Conservation (phyloP, 768 basidiomycete species). For the Tulasnella sp. region DNA sequence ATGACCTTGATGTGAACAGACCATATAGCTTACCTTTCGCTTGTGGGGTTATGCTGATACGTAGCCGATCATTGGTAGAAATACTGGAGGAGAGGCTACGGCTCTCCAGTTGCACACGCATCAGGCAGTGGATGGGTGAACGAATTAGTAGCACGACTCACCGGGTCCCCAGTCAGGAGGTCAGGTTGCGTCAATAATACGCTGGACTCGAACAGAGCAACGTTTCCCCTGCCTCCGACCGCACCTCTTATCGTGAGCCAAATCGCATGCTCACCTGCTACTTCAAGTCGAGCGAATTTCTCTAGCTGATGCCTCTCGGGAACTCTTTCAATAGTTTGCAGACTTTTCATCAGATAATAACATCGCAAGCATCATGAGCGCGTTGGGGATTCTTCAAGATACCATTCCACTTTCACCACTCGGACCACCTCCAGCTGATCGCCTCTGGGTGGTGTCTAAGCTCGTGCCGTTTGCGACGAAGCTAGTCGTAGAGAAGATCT, state of each 20-base stretch:
- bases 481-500: constrained; percentile 16
- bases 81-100: constrained; percentile 2
- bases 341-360: constrained; percentile 18
- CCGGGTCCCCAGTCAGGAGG: constrained; percentile 8
- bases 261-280: background rate
- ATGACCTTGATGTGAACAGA: constrained; percentile 8
- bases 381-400: constrained; percentile 13
- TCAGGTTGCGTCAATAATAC: constrained; percentile 12
- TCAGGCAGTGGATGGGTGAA: constrained; percentile 15
- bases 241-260: constrained; percentile 1
- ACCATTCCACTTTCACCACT: background rate
- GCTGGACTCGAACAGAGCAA: constrained; percentile 6
- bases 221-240: constrained; percentile 16
- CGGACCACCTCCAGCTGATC: background rate
- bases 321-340: constrained; percentile 2
- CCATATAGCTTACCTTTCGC: background rate
- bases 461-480: constrained; percentile 13
- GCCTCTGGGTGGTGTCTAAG: constrained; percentile 6
- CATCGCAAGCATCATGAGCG: constrained; percentile 13
- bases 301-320: background rate
- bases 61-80: background rate
- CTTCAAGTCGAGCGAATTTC: background rate
- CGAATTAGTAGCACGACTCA: constrained; percentile 17
- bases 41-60: background rate
- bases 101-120: background rate